Evolutionary conservation across 768 basidiomycete species (phyloP).

Genomic region (Epithele typhae): DNA sequence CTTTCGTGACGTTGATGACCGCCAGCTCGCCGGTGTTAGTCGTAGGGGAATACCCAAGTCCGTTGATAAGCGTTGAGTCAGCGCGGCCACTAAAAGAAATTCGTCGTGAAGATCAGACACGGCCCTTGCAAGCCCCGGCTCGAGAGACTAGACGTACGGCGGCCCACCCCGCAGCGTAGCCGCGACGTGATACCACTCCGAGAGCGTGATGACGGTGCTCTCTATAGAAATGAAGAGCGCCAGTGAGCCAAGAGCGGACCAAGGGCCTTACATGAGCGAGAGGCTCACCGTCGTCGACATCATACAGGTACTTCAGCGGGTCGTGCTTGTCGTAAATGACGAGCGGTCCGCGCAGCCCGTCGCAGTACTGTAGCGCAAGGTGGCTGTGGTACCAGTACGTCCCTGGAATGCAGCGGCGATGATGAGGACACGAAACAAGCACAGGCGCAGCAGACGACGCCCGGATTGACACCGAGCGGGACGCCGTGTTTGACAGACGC

Average conservation of each 20-base stretch:
- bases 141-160: no score
- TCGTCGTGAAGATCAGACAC: background rate
- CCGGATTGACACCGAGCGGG: no score
- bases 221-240: constrained; percentile 17
- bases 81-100: no score
- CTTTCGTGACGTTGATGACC: constrained; percentile 33
- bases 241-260: background rate
- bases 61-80: constrained; percentile 40
- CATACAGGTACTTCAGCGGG: constrained; percentile 37
- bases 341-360: constrained; percentile 47
- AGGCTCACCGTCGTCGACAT: constrained; percentile 42
- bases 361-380: constrained; percentile 48
- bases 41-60: constrained; percentile 34
- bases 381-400: constrained; percentile 50
- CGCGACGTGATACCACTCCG: constrained; percentile 35
- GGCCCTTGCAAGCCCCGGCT: no score
- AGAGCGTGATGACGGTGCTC: constrained; percentile 38
- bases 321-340: constrained; percentile 35
- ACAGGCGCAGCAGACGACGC: no score
- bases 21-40: constrained; percentile 31
- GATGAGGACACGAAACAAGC: no score
- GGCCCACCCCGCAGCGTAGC: constrained; percentile 2
- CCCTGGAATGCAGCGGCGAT: constrained; percentile 2
- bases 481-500: background rate
- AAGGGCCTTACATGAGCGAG: no score